These are phyloP conservation scores for Metarhizium rileyi DNA, from an alignment of 2,329 filamentous ascomycete species.

Conservation along the genomic window DNA sequence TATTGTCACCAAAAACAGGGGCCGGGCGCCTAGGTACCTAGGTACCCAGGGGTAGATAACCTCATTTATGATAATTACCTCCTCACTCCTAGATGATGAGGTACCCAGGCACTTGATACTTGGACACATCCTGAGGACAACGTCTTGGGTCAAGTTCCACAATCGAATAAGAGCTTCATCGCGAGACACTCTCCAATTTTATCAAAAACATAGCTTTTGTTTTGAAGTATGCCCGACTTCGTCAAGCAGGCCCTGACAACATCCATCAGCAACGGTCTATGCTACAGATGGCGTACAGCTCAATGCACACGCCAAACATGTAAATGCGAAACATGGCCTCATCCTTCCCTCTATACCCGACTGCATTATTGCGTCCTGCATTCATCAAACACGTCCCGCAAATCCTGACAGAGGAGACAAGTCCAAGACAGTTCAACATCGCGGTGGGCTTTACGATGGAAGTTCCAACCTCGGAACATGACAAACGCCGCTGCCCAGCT, in stretches of 20 bases:
- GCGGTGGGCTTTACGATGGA: conserved; percentile 11
- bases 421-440: conserved; percentile 36
- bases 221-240: conserved; percentile 3
- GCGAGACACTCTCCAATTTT: neutral
- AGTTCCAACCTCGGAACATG: conserved; percentile 5
- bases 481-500: conserved; percentile 9
- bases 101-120: too few relatives aligned
- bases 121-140: too few relatives aligned
- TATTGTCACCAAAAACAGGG: too few relatives aligned
- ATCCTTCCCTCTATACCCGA: conserved; percentile 5
- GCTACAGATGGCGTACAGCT: conserved; percentile 1
- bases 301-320: conserved; percentile 3
- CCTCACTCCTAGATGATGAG: too few relatives aligned
- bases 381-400: neutral
- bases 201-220: conserved; percentile 8
- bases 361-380: conserved; percentile 1
- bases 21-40: too few relatives aligned
- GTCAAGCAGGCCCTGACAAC: conserved; percentile 2
- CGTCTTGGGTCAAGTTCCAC: neutral
- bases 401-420: conserved; percentile 20
- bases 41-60: neutral
- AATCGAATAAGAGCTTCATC: neutral
- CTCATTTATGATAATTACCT: too few relatives aligned
- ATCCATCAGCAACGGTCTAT: conserved; percentile 1
- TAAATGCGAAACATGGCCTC: conserved; percentile 3